phyloP scores from a whole-genome alignment of 2,329 filamentous ascomycete species.

The Arthrobotrys pseudoclavata region DNA sequence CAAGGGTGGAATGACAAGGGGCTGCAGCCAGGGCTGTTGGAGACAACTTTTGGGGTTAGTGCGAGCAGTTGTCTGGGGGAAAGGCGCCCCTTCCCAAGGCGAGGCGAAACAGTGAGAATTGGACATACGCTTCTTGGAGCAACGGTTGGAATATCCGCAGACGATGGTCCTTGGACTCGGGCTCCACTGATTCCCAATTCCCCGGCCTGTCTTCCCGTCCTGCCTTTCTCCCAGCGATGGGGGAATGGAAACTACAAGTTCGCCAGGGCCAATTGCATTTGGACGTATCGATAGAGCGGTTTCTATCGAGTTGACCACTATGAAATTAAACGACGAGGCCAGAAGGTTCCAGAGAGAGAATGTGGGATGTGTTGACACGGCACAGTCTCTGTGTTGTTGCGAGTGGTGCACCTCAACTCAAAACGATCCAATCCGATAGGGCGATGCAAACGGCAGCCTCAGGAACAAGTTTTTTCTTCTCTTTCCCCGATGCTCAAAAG shows the following conservation, averaged over 20 bases:
- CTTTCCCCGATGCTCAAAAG: neutral
- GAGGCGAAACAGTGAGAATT: constrained; percentile 41
- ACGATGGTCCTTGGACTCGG: neutral
- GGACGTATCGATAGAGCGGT: constrained; percentile 30
- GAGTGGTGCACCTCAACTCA: neutral
- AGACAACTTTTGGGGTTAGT: constrained; percentile 47
- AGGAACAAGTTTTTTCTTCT: neutral
- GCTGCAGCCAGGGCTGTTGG: constrained; percentile 47
- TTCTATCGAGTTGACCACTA: no score
- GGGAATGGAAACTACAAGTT: constrained; percentile 27
- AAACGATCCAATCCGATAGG: constrained; percentile 7
- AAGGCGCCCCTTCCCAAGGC: constrained; percentile 39
- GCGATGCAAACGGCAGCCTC: neutral
- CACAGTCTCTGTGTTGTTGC: constrained; percentile 17
- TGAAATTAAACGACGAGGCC: no score
- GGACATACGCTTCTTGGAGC: constrained; percentile 12
- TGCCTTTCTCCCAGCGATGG: constrained; percentile 18
- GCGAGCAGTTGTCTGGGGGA: constrained; percentile 53
- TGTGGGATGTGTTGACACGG: constrained; percentile 38
- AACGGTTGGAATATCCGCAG: constrained; percentile 12
- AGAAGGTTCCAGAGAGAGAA: constrained; percentile 46
- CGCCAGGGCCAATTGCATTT: constrained; percentile 53
- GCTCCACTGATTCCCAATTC: neutral
- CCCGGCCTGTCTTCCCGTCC: constrained; percentile 2
- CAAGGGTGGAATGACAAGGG: constrained; percentile 55